Conservation (phyloP, 2,329 filamentous ascomycete species). For the Fusarium sp. region DNA sequence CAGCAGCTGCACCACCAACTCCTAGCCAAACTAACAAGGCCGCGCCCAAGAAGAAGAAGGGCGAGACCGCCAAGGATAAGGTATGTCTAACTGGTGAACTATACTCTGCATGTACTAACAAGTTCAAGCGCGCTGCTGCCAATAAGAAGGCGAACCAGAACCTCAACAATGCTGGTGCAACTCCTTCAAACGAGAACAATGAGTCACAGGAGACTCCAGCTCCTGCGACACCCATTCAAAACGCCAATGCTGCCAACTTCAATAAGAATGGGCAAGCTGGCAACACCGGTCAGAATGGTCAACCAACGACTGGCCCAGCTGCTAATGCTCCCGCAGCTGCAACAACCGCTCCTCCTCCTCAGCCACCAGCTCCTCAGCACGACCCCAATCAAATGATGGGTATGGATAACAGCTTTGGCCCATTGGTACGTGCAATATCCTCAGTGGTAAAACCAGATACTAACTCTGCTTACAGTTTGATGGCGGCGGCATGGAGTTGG, state of each 20-base stretch:
- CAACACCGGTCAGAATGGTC: slow-evolving; percentile 46
- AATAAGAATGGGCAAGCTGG: slow-evolving; percentile 48
- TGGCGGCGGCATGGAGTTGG: slow-evolving; percentile 60
- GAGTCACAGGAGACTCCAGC: slow-evolving; percentile 68
- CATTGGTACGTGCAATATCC: slow-evolving; percentile 54
- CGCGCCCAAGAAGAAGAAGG: slow-evolving; percentile 81
- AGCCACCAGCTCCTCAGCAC: slow-evolving; percentile 30
- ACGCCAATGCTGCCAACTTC: slow-evolving; percentile 54
- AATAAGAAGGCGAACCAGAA: slow-evolving; percentile 73
- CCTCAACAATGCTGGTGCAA: slow-evolving; percentile 60
- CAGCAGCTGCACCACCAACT: slow-evolving; percentile 77
- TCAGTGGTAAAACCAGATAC: slow-evolving; percentile 9
- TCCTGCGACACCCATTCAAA: slow-evolving; percentile 70
- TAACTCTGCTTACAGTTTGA: slow-evolving; percentile 50
- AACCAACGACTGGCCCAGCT: slow-evolving; percentile 44
- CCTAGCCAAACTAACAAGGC: slow-evolving; percentile 79
- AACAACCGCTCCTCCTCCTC: slow-evolving; percentile 45
- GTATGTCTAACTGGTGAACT: slow-evolving; percentile 58
- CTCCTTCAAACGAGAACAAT: slow-evolving; percentile 65
- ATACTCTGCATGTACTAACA: slow-evolving; percentile 20
- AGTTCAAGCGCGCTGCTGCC: slow-evolving; percentile 58
- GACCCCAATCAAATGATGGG: slow-evolving; percentile 53
- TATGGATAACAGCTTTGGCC: slow-evolving; percentile 55
- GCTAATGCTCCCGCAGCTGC: slow-evolving; percentile 46
- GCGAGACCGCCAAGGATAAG: slow-evolving; percentile 73